These are phyloP conservation scores for Funneliformis geosporum DNA, from an alignment of 192 early-diverging fungal species.

Conservation along the genomic window DNA sequence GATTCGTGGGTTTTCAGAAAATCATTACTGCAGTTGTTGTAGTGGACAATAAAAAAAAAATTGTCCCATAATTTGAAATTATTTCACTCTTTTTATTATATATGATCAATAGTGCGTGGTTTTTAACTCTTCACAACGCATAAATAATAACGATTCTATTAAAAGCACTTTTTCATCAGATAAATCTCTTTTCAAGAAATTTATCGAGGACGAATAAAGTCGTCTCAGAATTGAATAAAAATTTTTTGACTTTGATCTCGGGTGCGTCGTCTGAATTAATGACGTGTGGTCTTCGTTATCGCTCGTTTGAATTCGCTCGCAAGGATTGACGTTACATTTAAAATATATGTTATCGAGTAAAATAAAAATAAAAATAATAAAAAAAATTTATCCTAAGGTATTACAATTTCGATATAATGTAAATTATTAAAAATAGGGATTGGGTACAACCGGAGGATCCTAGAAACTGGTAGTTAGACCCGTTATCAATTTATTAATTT, in stretches of 20 bases:
- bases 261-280: background rate
- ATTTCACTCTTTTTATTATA: background rate
- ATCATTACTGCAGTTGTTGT: too few species aligned
- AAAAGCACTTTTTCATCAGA: conserved; percentile 13
- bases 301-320: background rate
- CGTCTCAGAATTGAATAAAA: conserved; percentile 1
- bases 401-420: too few species aligned
- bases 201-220: conserved; percentile 17
- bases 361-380: too few species aligned
- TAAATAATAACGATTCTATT: background rate
- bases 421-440: too few species aligned
- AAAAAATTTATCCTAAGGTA: too few species aligned
- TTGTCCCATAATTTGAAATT: background rate
- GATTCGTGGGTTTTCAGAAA: too few species aligned
- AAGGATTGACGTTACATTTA: conserved; percentile 9
- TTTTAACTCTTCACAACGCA: background rate
- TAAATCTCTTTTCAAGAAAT: conserved; percentile 2
- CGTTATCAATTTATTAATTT: too few species aligned
- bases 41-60: too few species aligned
- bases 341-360: background rate
- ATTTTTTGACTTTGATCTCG: background rate
- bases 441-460: too few species aligned
- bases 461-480: too few species aligned
- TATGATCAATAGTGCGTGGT: background rate
- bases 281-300: background rate